Conservation (phyloP, 192 early-diverging fungal species). For the Podochytrium sp. region DNA sequence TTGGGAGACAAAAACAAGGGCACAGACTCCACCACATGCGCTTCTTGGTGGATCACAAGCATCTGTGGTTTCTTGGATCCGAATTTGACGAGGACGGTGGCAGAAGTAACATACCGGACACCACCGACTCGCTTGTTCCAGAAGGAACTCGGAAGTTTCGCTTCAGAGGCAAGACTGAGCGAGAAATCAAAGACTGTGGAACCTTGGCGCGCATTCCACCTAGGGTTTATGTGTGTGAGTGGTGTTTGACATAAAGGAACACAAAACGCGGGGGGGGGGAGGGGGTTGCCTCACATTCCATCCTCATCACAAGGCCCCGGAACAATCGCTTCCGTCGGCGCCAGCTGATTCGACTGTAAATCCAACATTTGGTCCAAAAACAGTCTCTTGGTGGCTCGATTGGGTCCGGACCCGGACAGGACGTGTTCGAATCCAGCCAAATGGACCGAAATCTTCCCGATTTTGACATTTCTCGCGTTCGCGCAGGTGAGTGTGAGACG, state of each 20-base stretch:
- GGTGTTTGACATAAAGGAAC: background rate
- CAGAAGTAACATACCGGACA: conserved; percentile 49
- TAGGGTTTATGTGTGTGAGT: background rate
- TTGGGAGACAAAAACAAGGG: conserved; percentile 10
- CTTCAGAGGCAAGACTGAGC: conserved; percentile 20
- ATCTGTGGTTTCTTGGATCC: conserved; percentile 13
- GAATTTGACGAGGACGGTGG: conserved; percentile 40
- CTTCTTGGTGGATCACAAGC: conserved; percentile 28
- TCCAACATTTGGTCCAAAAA: conserved; percentile 38
- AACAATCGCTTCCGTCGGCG: conserved; percentile 46
- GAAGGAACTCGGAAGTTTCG: conserved; percentile 46
- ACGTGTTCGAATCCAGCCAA: conserved; percentile 27
- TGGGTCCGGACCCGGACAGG: background rate
- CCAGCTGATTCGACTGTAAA: conserved; percentile 38
- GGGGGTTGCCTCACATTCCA: conserved; percentile 50
- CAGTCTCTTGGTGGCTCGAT: background rate
- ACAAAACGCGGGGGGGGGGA: no score
- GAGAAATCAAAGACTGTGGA: conserved; percentile 40
- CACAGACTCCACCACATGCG: conserved; percentile 41
- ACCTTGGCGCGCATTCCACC: conserved; percentile 46
- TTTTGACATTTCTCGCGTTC: conserved; percentile 6
- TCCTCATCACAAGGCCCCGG: conserved; percentile 56
- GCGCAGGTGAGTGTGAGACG: conserved; percentile 1
- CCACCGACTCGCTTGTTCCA: conserved; percentile 46
- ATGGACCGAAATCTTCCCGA: conserved; percentile 14